phyloP scores from a whole-genome alignment of 2,329 filamentous ascomycete genomes.

The Stagonosporopsis tanaceti region DNA sequence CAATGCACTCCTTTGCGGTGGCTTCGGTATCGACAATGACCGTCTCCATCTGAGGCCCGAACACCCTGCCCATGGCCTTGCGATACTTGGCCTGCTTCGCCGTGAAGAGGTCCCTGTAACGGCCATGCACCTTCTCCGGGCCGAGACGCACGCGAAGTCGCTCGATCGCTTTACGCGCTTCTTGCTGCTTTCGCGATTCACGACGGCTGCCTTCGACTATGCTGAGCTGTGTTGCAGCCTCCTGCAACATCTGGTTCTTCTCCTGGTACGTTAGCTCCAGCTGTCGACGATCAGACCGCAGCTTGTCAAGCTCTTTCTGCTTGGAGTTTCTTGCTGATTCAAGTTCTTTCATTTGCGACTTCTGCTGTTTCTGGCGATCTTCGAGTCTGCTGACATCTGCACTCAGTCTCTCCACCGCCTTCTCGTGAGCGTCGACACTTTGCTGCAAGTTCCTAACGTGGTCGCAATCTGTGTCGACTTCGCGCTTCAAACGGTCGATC shows the following conservation, averaged over 20 bases:
- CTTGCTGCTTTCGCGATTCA: slow-evolving; percentile 81
- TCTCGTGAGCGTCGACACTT: slow-evolving; percentile 81
- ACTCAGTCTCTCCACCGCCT: slow-evolving; percentile 76
- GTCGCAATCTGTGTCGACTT: slow-evolving; percentile 89
- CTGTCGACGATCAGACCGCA: slow-evolving; percentile 41
- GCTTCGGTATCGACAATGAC: slow-evolving; percentile 96
- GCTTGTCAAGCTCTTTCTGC: slow-evolving; percentile 86
- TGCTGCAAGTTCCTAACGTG: slow-evolving; percentile 88
- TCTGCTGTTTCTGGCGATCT: slow-evolving; percentile 71
- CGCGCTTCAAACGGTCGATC: slow-evolving; percentile 84
- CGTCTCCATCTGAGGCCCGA: slow-evolving; percentile 92
- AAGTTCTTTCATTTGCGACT: slow-evolving; percentile 71
- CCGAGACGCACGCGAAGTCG: slow-evolving; percentile 90
- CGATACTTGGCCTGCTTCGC: slow-evolving; percentile 98
- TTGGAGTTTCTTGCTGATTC: slow-evolving; percentile 81
- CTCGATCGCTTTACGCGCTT: slow-evolving; percentile 82
- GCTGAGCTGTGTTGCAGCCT: slow-evolving; percentile 81
- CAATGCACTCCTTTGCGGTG: slow-evolving; percentile 90
- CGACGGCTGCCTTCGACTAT: slow-evolving; percentile 84
- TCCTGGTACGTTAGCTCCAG: slow-evolving; percentile 85
- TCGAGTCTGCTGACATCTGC: slow-evolving; percentile 73
- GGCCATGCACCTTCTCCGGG: slow-evolving; percentile 77
- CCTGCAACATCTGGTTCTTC: slow-evolving; percentile 88
- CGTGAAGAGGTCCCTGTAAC: slow-evolving; percentile 89
- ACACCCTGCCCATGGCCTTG: slow-evolving; percentile 88